phyloP scores from a whole-genome alignment of 768 basidiomycete genomes.

The Trametes gibbosa region DNA sequence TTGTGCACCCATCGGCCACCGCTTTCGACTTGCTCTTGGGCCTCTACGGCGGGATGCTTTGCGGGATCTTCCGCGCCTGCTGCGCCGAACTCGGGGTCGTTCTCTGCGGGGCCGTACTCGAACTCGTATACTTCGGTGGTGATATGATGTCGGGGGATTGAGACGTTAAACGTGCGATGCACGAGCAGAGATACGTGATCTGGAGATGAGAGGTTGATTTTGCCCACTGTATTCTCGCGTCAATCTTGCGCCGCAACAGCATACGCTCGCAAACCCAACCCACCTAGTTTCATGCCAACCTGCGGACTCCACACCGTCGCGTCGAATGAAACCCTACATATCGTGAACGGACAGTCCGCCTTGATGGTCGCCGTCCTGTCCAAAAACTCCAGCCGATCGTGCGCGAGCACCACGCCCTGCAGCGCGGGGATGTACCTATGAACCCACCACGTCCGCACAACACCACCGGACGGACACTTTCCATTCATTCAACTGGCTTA shows the following conservation, averaged over 20 bases:
- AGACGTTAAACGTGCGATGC: slow-evolving; percentile 91
- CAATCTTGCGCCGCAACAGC: not conserved
- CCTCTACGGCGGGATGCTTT: slow-evolving; percentile 17
- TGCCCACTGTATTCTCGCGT: slow-evolving; percentile 55
- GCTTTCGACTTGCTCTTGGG: slow-evolving; percentile 34
- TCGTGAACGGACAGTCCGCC: slow-evolving; percentile 82
- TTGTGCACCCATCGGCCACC: slow-evolving; percentile 81
- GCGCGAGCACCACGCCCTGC: slow-evolving; percentile 81
- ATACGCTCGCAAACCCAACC: slow-evolving; percentile 20
- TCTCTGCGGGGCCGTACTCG: slow-evolving; percentile 80
- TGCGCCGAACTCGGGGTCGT: slow-evolving; percentile 69
- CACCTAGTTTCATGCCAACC: slow-evolving; percentile 78
- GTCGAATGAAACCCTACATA: slow-evolving; percentile 73
- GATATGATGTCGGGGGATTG: slow-evolving; percentile 91
- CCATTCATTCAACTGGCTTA: not conserved
- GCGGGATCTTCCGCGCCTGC: slow-evolving; percentile 29
- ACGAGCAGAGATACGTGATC: slow-evolving; percentile 90
- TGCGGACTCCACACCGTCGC: slow-evolving; percentile 87
- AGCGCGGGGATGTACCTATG: slow-evolving; percentile 87
- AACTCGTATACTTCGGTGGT: slow-evolving; percentile 79
- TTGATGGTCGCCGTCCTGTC: slow-evolving; percentile 63
- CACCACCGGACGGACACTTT: not conserved
- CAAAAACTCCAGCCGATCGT: slow-evolving; percentile 73
- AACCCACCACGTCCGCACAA: not conserved
- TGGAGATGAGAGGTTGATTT: slow-evolving; percentile 83